A percentile compares a stretch with the other conserved stretches of the same genome.
Evolutionary conservation across 345 rosid genomes (phyloP).

Genomic region (Nephelium lappaceum): DNA sequence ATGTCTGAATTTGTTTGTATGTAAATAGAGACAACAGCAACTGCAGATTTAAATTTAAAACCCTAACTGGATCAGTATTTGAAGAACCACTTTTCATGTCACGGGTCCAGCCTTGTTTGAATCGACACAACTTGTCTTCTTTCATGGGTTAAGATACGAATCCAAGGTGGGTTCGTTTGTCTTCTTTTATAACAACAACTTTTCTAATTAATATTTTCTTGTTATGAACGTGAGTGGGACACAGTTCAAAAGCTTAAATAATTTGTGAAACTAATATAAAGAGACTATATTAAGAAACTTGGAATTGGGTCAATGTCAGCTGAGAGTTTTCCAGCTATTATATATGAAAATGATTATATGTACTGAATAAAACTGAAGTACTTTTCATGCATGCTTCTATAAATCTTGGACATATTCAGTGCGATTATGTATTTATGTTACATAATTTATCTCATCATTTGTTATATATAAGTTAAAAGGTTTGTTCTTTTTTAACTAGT

Average conservation of each 20-base stretch:
- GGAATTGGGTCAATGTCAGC: no score
- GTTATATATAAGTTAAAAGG: no score
- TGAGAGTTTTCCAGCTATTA: no score
- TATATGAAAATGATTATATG: no score
- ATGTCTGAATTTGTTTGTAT: background rate
- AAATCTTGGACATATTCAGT: no score
- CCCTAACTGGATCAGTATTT: background rate
- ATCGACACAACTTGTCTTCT: slow-evolving; percentile 16
- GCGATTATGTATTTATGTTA: no score
- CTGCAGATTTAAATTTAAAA: background rate
- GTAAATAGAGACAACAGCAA: background rate
- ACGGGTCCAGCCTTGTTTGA: slow-evolving; percentile 25
- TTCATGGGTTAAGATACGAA: slow-evolving; percentile 14
- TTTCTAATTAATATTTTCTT: background rate
- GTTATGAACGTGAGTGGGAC: slow-evolving; percentile 25
- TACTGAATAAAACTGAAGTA: no score
- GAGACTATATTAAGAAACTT: no score
- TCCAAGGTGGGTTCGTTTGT: slow-evolving; percentile 17
- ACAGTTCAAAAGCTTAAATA: background rate
- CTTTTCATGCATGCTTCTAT: no score
- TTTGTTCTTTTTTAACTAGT: no score
- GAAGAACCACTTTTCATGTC: slow-evolving; percentile 10
- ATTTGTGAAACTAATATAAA: no score
- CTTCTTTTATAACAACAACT: background rate
- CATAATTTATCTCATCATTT: no score